These are phyloP conservation scores for Tilletia caries DNA, from an alignment of 1,284 basidiomycete genomes.

Conservation along the genomic window DNA sequence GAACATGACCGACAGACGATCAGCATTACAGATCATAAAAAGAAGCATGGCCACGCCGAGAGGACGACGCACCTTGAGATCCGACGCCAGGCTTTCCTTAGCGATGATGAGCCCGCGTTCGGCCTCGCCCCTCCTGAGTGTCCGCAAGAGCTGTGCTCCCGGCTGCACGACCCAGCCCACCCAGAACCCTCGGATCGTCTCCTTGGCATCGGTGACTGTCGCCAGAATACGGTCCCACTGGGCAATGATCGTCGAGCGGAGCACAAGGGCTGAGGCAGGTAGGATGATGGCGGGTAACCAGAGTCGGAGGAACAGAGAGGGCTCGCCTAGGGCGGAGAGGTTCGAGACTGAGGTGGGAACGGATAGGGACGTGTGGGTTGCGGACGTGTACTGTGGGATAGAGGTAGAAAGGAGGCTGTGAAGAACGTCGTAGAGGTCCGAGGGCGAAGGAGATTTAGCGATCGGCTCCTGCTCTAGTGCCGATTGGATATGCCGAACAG, in stretches of 20 bases:
- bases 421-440: background rate
- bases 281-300: constrained; percentile 14
- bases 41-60: too few species aligned
- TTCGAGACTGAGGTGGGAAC: background rate
- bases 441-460: background rate
- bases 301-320: background rate
- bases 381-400: background rate
- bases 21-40: too few species aligned
- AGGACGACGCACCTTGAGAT: constrained; percentile 59
- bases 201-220: constrained; percentile 63
- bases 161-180: constrained; percentile 84
- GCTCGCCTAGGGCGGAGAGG: constrained; percentile 9
- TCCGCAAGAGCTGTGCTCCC: constrained; percentile 74
- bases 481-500: background rate
- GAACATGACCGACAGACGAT: too few species aligned
- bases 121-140: constrained; percentile 72
- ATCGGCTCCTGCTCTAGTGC: background rate
- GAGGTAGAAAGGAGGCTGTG: background rate
- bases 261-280: constrained; percentile 28
- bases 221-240: constrained; percentile 41
- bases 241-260: constrained; percentile 26
- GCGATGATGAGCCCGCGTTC: constrained; percentile 65
- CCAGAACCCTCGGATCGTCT: constrained; percentile 74
- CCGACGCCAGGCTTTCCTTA: constrained; percentile 72
- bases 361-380: background rate